These are phyloP conservation scores for Linum trigynum DNA, from an alignment of 345 rosid species.

Conservation along the genomic window DNA sequence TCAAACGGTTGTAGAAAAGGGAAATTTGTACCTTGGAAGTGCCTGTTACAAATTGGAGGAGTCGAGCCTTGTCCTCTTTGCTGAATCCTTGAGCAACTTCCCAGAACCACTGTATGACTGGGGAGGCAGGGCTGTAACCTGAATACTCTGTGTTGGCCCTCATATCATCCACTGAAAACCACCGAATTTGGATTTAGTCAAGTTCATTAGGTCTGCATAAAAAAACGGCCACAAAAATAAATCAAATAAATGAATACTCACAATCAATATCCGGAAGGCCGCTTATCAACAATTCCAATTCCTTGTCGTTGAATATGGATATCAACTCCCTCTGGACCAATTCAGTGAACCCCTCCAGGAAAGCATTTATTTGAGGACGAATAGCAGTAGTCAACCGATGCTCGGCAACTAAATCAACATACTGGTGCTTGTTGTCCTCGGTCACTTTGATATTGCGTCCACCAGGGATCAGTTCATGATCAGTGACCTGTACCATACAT, in stretches of 20 bases:
- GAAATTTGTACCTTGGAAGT: conserved; percentile 66
- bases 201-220: conserved; percentile 1
- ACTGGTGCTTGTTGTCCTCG: conserved; percentile 89
- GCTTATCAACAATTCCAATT: conserved; percentile 78
- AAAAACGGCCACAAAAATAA: not conserved
- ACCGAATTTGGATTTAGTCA: not conserved
- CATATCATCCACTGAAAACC: conserved; percentile 78
- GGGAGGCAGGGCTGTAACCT: conserved; percentile 84
- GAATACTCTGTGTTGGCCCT: conserved; percentile 87
- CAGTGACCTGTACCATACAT: conserved; percentile 58
- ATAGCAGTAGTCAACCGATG: conserved; percentile 95
- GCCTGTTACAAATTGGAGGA: conserved; percentile 93
- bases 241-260: conserved; percentile 29
- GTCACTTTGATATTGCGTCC: conserved; percentile 87
- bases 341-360: conserved; percentile 79
- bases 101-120: conserved; percentile 98
- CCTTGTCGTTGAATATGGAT: conserved; percentile 89
- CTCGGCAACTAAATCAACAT: conserved; percentile 80
- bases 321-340: conserved; percentile 66
- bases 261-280: conserved; percentile 96
- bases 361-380: conserved; percentile 94
- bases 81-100: conserved; percentile 92
- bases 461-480: conserved; percentile 84
- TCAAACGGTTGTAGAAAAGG: not conserved
- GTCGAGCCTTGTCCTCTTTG: conserved; percentile 95